Base-by-base conservation (phyloP, 305 asterid genomes). In the Caryopteris hybrid region DNA sequence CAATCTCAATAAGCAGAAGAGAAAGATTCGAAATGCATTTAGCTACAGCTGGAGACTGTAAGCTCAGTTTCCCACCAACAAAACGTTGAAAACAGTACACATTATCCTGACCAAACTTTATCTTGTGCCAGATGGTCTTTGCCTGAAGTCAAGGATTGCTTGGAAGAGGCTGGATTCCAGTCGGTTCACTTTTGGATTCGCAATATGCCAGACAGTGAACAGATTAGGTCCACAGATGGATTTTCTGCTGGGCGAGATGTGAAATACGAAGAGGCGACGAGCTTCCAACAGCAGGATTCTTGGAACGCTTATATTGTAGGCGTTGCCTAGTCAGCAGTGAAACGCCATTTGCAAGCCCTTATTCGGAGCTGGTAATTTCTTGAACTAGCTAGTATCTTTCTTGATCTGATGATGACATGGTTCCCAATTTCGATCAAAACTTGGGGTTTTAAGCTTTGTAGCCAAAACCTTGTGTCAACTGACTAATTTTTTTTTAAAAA, bases 31-130 rank as follows among this genome's bases (percentile, higher is more conserved):
- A 23, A 89, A 90, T 70, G 97, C 97, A 14, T 93, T 93, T 83
- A 87, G 96, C 78, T 90, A 90, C 80, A 90, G 96, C 84, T 93
- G 99, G 99, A 87, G 97, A 83, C 86, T 93, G 99, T 93, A 90
- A 93, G 96, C 80, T 39, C 66, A 4, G 22, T 71, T 43, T n/a
- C 43, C 22, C 29, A 45, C 29, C 36, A 17, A 55, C 57, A 1
- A 12, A 58, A 27, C 23, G 13, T 47, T 69, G 39, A 33, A 59
- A 50, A 66, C 3, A 22, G 20, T 8, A 16, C 18, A 52, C 21
- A 33, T 17, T 33, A 31, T 62, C 39, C 17, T 62, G 23, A 52
- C 67, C 59, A 12, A 36, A 12, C 29, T 51, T 13, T n/a, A 41
- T 39, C 16, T 53, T 61, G 60, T 60, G 25, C 55, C 82, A 92